phyloP scores from a whole-genome alignment of 2,329 filamentous ascomycete genomes.

The Leptographium radiaticola region DNA sequence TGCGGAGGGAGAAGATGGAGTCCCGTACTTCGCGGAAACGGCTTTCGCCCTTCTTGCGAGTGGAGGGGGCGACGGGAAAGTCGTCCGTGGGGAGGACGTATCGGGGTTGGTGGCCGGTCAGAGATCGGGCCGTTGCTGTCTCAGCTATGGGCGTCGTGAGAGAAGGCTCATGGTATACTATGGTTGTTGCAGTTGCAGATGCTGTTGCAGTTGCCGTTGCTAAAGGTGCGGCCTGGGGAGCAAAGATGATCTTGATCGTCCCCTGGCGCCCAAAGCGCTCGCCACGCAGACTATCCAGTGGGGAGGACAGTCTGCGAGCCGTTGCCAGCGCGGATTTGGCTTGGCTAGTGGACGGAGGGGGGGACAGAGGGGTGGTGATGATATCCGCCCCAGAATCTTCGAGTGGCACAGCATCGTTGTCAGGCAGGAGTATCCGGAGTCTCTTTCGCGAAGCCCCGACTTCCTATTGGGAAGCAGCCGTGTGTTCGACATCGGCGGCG shows the following conservation, averaged over 20 bases:
- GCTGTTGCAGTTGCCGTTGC: background rate
- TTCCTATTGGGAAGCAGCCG: constrained; percentile 7
- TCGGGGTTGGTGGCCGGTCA: background rate
- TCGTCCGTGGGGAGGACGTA: background rate
- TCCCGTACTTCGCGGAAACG: constrained; percentile 6
- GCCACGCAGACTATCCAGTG: background rate
- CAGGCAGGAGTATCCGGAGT: background rate
- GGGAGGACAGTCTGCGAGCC: background rate
- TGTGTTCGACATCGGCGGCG: background rate
- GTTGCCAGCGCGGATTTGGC: background rate
- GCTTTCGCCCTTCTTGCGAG: constrained; percentile 1
- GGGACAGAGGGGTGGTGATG: constrained; percentile 7
- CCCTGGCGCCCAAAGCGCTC: background rate
- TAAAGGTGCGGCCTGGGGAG: background rate
- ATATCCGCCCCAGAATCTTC: background rate
- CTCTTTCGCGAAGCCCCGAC: constrained; percentile 11
- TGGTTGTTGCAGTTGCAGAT: background rate
- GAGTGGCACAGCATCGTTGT: background rate
- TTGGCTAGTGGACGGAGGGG: constrained; percentile 8
- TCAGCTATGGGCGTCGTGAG: constrained; percentile 10
- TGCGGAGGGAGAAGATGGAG: constrained; percentile 3
- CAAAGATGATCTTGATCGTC: background rate
- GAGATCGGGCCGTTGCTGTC: background rate
- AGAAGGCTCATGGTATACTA: constrained; percentile 1
- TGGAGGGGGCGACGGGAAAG: background rate